Conservation (phyloP, 768 basidiomycete species). For the Flagelloscypha sp. region DNA sequence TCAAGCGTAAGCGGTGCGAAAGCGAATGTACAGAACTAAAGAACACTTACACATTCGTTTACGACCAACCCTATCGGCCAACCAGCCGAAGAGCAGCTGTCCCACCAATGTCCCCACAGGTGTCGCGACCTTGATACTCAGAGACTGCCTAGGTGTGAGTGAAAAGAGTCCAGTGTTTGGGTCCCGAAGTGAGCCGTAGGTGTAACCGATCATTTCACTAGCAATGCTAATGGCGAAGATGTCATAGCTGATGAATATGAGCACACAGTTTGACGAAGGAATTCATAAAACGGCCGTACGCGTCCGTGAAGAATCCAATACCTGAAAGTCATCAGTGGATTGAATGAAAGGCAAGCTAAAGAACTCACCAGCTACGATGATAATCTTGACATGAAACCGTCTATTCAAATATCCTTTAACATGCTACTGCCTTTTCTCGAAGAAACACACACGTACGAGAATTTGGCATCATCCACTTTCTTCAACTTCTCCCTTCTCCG, state of each 20-base stretch:
- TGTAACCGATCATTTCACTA: slow-evolving; percentile 49
- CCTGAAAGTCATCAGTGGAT: too few species aligned
- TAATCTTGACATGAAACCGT: slow-evolving; percentile 83
- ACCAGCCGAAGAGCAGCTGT: slow-evolving; percentile 46
- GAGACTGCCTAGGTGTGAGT: slow-evolving; percentile 36
- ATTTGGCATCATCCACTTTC: too few species aligned
- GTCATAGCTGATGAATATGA: slow-evolving; percentile 28
- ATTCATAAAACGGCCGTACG: slow-evolving; percentile 15
- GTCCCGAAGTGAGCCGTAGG: slow-evolving; percentile 31
- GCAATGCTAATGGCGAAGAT: slow-evolving; percentile 62
- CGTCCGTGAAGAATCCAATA: slow-evolving; percentile 61
- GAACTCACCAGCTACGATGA: slow-evolving; percentile 38
- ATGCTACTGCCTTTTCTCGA: too few species aligned
- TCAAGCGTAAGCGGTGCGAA: background rate
- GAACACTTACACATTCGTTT: slow-evolving; percentile 41
- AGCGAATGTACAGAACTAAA: background rate
- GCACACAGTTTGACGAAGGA: background rate
- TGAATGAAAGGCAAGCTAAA: too few species aligned
- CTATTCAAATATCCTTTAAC: too few species aligned
- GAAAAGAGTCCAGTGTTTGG: background rate
- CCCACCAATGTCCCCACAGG: slow-evolving; percentile 44
- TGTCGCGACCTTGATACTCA: slow-evolving; percentile 45
- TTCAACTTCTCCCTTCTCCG: too few species aligned
- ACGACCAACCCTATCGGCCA: slow-evolving; percentile 43
- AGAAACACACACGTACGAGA: too few species aligned